phyloP scores from a whole-genome alignment of 164 flowering plant species.

The Aristolochia californica region DNA sequence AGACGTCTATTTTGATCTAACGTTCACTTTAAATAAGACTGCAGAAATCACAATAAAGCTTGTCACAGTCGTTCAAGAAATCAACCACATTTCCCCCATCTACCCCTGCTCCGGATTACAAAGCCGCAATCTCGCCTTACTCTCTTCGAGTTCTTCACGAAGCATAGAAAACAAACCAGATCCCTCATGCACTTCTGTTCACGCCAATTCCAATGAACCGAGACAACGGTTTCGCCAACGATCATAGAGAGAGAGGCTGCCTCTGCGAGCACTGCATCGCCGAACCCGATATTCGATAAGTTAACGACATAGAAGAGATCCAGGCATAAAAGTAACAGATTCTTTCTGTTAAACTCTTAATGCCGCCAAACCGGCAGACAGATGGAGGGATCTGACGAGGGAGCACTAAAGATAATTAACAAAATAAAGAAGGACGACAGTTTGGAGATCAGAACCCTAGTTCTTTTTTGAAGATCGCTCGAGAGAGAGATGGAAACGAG shows the following conservation, averaged over 20 bases:
- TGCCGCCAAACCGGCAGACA: not conserved
- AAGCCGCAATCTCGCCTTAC: slow-evolving; percentile 44
- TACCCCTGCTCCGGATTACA: slow-evolving; percentile 61
- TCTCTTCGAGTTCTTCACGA: slow-evolving; percentile 25
- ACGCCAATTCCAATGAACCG: slow-evolving; percentile 4
- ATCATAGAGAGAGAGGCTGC: slow-evolving; percentile 20
- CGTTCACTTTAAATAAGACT: not conserved
- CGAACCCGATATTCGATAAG: slow-evolving; percentile 1
- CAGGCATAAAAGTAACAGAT: not conserved
- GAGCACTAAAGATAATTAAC: not conserved
- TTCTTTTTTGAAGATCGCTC: not conserved
- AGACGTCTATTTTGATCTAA: not conserved
- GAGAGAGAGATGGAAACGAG: too few relatives aligned
- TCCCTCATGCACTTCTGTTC: slow-evolving; percentile 45
- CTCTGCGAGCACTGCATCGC: slow-evolving; percentile 12
- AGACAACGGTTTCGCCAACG: slow-evolving; percentile 8
- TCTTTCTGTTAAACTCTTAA: not conserved
- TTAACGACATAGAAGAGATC: not conserved
- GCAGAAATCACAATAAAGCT: slow-evolving; percentile 2
- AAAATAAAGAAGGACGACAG: not conserved
- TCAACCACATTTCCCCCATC: slow-evolving; percentile 89
- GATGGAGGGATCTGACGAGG: slow-evolving; percentile 1
- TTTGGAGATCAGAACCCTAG: not conserved
- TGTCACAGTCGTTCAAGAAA: not conserved
- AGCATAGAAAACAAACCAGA: slow-evolving; percentile 26